Evolutionary conservation across 352 stramenopile species (phyloP).

Genomic region (Globisporangium nagaii): DNA sequence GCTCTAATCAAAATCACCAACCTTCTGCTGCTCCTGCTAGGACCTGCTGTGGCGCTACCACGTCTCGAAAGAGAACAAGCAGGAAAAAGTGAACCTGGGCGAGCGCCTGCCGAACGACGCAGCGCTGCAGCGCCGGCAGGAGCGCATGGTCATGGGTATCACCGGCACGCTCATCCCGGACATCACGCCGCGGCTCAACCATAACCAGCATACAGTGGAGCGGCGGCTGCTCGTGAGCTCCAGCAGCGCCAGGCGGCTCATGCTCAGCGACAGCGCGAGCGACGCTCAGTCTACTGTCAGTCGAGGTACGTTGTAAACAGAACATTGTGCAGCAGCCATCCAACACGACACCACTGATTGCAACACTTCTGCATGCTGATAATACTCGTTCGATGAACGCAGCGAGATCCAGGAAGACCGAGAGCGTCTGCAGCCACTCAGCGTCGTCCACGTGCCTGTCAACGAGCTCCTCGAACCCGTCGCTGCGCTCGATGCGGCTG

Average conservation of each 20-base stretch:
- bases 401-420: neutral
- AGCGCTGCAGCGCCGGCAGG: conserved; percentile 21
- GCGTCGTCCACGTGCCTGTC: neutral
- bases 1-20: too few species aligned
- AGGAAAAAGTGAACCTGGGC: conserved; percentile 31
- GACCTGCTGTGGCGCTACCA: conserved; percentile 49
- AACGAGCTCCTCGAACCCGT: conserved; percentile 14
- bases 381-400: too few species aligned
- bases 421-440: conserved; percentile 2
- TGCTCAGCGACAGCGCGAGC: neutral
- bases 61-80: conserved; percentile 40
- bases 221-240: neutral
- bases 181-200: conserved; percentile 26
- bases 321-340: too few species aligned
- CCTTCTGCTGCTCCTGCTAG: neutral
- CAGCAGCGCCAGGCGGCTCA: conserved; percentile 5
- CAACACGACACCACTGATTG: too few species aligned
- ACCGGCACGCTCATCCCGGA: conserved; percentile 41
- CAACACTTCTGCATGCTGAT: too few species aligned
- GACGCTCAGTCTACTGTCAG: neutral
- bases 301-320: neutral
- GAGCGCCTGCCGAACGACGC: conserved; percentile 24
- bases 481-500: conserved; percentile 20
- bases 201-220: conserved; percentile 1
- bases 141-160: conserved; percentile 43